These are phyloP conservation scores for Boletus vermiculosoides DNA, from an alignment of 768 basidiomycete species.

Conservation along the genomic window DNA sequence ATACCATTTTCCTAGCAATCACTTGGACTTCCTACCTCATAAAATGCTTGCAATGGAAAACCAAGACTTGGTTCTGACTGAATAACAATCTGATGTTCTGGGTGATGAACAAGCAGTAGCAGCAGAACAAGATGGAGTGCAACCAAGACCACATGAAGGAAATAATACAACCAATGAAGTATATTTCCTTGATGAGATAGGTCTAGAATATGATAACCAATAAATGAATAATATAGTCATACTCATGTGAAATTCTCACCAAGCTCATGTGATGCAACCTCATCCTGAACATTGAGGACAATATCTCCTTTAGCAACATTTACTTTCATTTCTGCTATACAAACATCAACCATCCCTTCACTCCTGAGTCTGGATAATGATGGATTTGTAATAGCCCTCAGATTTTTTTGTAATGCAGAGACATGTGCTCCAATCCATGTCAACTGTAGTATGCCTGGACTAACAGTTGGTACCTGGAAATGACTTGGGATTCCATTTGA, in stretches of 20 bases:
- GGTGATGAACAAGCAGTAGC: background rate
- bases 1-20: background rate
- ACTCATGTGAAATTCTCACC: background rate
- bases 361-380: background rate
- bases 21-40: background rate
- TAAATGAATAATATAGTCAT: background rate
- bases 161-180: background rate
- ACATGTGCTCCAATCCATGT: background rate
- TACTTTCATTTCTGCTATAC: background rate
- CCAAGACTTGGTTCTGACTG: background rate
- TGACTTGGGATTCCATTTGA: background rate
- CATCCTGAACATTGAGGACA: background rate
- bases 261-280: background rate
- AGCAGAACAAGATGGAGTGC: background rate
- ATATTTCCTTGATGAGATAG: background rate
- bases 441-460: background rate
- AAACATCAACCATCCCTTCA: background rate
- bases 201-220: background rate
- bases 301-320: background rate
- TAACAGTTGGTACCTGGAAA: background rate
- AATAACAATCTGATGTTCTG: background rate
- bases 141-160: background rate
- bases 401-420: background rate
- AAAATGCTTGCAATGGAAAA: background rate
- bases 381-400: background rate